Evolutionary conservation across 2,329 filamentous ascomycete genomes (phyloP).

Genomic region (Ceratocystiopsis sp.): DNA sequence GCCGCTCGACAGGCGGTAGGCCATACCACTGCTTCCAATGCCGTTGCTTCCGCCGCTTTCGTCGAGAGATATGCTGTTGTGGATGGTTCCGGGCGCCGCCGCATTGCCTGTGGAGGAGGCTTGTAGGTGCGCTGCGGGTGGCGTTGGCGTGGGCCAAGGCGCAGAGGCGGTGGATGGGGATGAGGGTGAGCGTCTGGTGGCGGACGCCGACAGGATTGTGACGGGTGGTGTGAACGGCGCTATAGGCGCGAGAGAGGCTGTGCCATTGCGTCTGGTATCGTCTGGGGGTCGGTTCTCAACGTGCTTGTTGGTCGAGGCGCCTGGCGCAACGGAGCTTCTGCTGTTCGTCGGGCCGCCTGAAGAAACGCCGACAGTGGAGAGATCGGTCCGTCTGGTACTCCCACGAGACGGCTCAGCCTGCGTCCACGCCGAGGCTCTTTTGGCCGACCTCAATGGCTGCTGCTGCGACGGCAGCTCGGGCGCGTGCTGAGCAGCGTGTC

Average conservation of each 20-base stretch:
- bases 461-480: not conserved
- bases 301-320: too few relatives aligned
- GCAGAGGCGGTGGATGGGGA: not conserved
- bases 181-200: conserved; percentile 2
- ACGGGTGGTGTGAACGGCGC: conserved; percentile 4
- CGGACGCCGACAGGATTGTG: conserved; percentile 1
- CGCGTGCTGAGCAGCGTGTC: too few relatives aligned
- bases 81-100: not conserved
- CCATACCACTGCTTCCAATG: conserved; percentile 7
- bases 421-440: too few relatives aligned
- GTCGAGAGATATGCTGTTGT: conserved; percentile 1
- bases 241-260: conserved; percentile 2
- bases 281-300: not conserved
- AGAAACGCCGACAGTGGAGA: too few relatives aligned
- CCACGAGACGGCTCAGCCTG: too few relatives aligned
- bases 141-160: too few relatives aligned
- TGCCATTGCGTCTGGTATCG: conserved; percentile 15
- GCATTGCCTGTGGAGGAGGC: conserved; percentile 3
- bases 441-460: not conserved
- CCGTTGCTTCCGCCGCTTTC: not conserved
- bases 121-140: too few relatives aligned
- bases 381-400: too few relatives aligned
- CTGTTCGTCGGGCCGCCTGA: too few relatives aligned
- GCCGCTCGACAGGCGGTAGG: conserved; percentile 9
- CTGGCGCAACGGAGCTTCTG: not conserved